phyloP scores from a whole-genome alignment of 1,284 basidiomycete species.

The Ustilago trichophora region DNA sequence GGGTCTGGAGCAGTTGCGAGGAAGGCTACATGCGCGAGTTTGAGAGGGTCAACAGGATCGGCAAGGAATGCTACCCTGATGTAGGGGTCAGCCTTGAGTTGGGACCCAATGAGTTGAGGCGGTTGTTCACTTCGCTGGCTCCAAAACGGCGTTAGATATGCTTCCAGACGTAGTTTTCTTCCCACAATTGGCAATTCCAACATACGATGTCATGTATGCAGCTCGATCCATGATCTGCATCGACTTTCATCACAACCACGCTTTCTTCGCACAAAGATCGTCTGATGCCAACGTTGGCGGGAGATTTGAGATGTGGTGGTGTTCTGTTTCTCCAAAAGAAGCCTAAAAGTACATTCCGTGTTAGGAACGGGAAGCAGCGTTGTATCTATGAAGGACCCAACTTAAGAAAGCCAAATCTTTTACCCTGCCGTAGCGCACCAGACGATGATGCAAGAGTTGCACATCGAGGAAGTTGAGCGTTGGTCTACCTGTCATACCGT shows the following conservation, averaged over 20 bases:
- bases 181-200: too few species aligned
- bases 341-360: too few species aligned
- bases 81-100: conserved; percentile 19
- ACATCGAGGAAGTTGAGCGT: conserved; percentile 47
- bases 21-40: conserved; percentile 43
- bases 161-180: too few species aligned
- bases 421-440: conserved; percentile 29
- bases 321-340: too few species aligned
- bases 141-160: conserved; percentile 10
- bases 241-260: too few species aligned
- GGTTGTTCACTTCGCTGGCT: conserved; percentile 24
- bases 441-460: conserved; percentile 55
- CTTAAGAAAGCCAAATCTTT: conserved; percentile 25
- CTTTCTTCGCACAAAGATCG: too few species aligned
- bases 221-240: too few species aligned
- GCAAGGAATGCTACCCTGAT: conserved; percentile 48
- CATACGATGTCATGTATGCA: too few species aligned
- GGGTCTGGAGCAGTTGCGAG: conserved; percentile 49
- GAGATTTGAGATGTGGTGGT: too few species aligned
- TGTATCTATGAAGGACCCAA: conserved; percentile 29
- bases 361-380: conserved; percentile 3
- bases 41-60: conserved; percentile 32
- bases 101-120: conserved; percentile 21
- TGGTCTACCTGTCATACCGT: conserved; percentile 7
- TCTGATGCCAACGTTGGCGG: too few species aligned